Base-by-base conservation (phyloP, 768 basidiomycete genomes). In the Sarcomyxa edulis region DNA sequence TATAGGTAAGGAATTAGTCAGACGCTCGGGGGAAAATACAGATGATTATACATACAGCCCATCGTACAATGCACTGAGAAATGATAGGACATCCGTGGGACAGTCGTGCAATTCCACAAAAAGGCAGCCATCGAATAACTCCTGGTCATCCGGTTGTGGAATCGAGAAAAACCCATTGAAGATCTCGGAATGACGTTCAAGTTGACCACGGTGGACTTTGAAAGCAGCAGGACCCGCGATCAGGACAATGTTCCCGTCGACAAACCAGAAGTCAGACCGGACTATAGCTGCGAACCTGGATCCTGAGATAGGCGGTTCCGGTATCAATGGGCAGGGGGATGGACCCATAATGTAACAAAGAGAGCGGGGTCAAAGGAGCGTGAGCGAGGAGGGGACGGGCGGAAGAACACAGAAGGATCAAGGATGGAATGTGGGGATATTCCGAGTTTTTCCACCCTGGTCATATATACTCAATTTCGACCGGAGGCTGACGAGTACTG, bases 141-240 rank as follows among this genome's bases (percentile, higher is more conserved):
- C 68, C 39, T 66, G 64, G 11, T 64, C 58, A 22, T 55, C 37
- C 1, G 81, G 81, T 43, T 77, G 78, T 3, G 82, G 83, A 7
- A 88, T 56, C 1, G 72, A 64, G 47, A 89, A 76, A 42, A 86
- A 60, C 44, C 73, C 78, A 42, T 68, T 66, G 56, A 89, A 88
- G n/a, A 88, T 67, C 27, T 87, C 85, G 0, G 84, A 86, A 43
- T 88, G 84, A 5, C 86, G 72, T 41, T 72, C 71, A 18, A 89
- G 70, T 48, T 84, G 81, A 0, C 85, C 83, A 5, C 74, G 72
- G 50, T 87, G 84, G 4, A 87, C 81, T 45, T 80, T 85, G 69
- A 86, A 87, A 0, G 72, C 76, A 9, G 71, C 71, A 14, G 58
- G 55, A 0, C 69, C 72, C 1, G 77, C 70, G 37, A 84, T 57